Base-by-base conservation (phyloP, 2,329 filamentous ascomycete species). In the Phaeoacremonium minimum region DNA sequence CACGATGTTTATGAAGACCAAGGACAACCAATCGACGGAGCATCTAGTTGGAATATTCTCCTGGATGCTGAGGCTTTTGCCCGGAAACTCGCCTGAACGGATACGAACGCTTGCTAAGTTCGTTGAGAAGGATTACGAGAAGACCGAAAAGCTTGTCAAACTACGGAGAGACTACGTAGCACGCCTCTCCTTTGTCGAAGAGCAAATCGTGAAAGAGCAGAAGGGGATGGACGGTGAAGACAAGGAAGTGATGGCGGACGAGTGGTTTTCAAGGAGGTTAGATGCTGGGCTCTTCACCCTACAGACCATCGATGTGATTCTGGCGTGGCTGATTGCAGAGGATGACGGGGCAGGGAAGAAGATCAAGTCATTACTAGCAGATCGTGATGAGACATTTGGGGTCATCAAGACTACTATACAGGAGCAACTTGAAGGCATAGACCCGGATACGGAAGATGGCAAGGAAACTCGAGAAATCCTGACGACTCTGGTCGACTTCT, bases 61-160 rank as follows among this genome's bases (percentile, higher is more conserved):
- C 1, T 87, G 85, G 0, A 74, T 98, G 56, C 70, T 98, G 2
- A 82, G 89, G 16, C 72, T 83, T 4, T 62, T 98, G 2, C 89
- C 90, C 0, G 85, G 80, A 13, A 79, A 87, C 19, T 89, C 87
- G 2, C 71, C 87, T 0, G 73, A 82, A 19, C 77, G 93, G 6
- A 94, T 97, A 48, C 79, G 93, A 4, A 77, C 84, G 1, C 73
- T 97, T 4, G 91, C 90, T 32, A 98, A 98, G 55, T 97, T 97
- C 51, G 85, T 95, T 14, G 93, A 98, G 59, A 95, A 88, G 55
- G 82, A 95, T 46, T 95, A 94, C 56, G 87, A 83, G 47, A 97
- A 97, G 68, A 78, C 88, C 26, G 65, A 56, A 6, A 87, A 82
- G 54, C 68, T 97, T 5, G 58, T 95, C 22, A 69, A 74, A 41